Evolutionary conservation across 768 basidiomycete genomes (phyloP), one percentile per base, ranked within the genome.

Genomic region (Lentinula detonsa): DNA sequence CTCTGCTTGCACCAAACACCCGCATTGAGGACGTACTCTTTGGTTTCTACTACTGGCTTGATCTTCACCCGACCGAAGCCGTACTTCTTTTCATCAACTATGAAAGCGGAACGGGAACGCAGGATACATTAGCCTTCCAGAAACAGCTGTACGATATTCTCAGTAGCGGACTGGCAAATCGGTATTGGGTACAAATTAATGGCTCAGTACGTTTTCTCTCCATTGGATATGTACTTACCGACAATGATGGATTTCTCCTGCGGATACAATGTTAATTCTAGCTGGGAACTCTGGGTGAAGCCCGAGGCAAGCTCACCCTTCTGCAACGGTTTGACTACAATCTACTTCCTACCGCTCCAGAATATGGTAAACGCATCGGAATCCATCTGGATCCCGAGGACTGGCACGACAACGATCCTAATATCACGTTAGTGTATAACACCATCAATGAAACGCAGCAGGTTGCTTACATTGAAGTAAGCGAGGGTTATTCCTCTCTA

Each of bases 41-140:
- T 56, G 81, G 79, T 6, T 67, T 81, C 10, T 83, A 84, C 66
- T 70, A 69, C 43, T 84, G 81, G 80, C 74, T 84, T 13, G 74
- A 81, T 61, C 70, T 74, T 21, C 81, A 84, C 59, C 78, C 79
- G 0, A 79, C 79, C 0, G 83, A 84, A 65, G 77, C 81, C 1
- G 71, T 84, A 5, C 71, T 83, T 13, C 73, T 81, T 18, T 82
- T 80, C 0, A 65, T 84, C 49, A 83, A 83, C 60, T 74, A 79
- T 58, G 82, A 83, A 65, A 67, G 74, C 13, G 76, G 76, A 31
- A 78, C 76, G 0, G 79, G 78, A 3, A 81, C 78, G 2, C 75
- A 76, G 4, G 67, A 79, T 57, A 78, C 80, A 34, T 63, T 71
- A 2, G 71, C 74, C 1, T 70, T 83, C 11, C 75, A 82, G 60